phyloP scores from a whole-genome alignment of 1,139 yeast genomes.

The Yamadazyma sp. region DNA sequence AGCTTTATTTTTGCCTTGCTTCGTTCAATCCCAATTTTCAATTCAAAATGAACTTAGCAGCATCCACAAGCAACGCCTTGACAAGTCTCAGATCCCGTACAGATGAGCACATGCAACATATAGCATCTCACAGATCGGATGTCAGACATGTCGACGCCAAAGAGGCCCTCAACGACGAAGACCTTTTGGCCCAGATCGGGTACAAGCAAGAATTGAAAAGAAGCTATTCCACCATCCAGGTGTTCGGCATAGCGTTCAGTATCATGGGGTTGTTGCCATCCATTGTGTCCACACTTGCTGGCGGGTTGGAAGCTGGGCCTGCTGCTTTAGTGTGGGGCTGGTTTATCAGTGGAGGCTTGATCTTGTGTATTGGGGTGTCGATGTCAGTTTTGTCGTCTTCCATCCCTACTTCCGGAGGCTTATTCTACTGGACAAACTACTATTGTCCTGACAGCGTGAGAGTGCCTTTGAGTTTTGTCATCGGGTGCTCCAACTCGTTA shows the following conservation, averaged over 20 bases:
- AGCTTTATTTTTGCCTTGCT: too few species aligned
- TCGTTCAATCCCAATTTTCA: too few species aligned
- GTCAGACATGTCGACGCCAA: constrained; percentile 25
- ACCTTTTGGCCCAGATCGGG: constrained; percentile 52
- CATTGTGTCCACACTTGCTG: constrained; percentile 36
- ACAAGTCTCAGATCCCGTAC: constrained; percentile 19
- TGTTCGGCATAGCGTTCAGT: constrained; percentile 53
- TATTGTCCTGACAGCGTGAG: constrained; percentile 32
- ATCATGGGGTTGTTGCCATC: constrained; percentile 55
- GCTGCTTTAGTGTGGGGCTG: constrained; percentile 68
- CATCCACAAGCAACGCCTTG: constrained; percentile 12
- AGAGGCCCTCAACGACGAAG: constrained; percentile 38
- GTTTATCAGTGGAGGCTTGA: constrained; percentile 57
- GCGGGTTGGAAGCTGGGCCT: constrained; percentile 42
- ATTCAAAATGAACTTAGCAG: background rate
- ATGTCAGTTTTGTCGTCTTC: constrained; percentile 67
- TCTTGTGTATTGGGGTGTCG: constrained; percentile 56
- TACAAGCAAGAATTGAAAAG: constrained; percentile 53
- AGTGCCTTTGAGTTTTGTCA: constrained; percentile 44
- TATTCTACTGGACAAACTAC: constrained; percentile 56
- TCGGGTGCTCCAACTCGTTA: constrained; percentile 41
- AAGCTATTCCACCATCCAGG: constrained; percentile 48
- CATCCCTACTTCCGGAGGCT: constrained; percentile 74
- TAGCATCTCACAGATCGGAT: constrained; percentile 26
- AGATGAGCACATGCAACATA: constrained; percentile 23